A percentile compares a stretch with the other conserved stretches of the same genome.
phyloP scores from a whole-genome alignment of 1,284 basidiomycete species.

The Austroboletus novae-zelandiae region DNA sequence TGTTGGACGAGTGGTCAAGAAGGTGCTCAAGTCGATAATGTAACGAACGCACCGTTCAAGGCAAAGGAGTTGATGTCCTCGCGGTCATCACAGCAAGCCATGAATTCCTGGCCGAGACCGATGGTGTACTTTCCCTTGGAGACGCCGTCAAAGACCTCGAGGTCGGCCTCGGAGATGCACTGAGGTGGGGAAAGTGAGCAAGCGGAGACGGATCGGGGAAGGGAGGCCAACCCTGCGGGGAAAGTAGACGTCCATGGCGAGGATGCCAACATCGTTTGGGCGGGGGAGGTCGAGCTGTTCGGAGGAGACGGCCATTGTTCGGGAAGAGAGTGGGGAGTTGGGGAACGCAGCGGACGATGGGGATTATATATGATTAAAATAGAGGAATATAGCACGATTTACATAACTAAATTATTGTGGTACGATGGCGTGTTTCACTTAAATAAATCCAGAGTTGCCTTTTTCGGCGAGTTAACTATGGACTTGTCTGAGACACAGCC shows the following conservation, averaged over 20 bases:
- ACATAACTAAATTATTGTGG: conserved; percentile 25
- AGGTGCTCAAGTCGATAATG: too few species aligned
- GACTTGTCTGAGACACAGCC: too few species aligned
- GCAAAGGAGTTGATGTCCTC: conserved; percentile 99
- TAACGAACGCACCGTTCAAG: conserved; percentile 71
- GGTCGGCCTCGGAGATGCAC: conserved; percentile 94
- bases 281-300: conserved; percentile 41
- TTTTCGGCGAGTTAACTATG: not conserved
- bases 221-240: conserved; percentile 72
- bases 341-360: conserved; percentile 2
- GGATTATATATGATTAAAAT: conserved; percentile 22
- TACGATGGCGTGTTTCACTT: conserved; percentile 29
- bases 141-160: conserved; percentile 96
- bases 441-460: not conserved
- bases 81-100: conserved; percentile 96
- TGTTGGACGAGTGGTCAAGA: conserved; percentile 26
- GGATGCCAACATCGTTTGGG: conserved; percentile 90
- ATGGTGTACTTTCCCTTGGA: conserved; percentile 99
- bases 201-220: conserved; percentile 24
- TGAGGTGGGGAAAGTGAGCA: conserved; percentile 29
- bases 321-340: conserved; percentile 1
- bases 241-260: conserved; percentile 93
- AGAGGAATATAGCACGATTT: conserved; percentile 10
- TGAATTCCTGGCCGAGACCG: conserved; percentile 96
- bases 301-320: conserved; percentile 21